Evolutionary conservation across 1,284 basidiomycete species (phyloP), one percentile per base, ranked within the genome.

Genomic region (Leccinum glutinopallens): DNA sequence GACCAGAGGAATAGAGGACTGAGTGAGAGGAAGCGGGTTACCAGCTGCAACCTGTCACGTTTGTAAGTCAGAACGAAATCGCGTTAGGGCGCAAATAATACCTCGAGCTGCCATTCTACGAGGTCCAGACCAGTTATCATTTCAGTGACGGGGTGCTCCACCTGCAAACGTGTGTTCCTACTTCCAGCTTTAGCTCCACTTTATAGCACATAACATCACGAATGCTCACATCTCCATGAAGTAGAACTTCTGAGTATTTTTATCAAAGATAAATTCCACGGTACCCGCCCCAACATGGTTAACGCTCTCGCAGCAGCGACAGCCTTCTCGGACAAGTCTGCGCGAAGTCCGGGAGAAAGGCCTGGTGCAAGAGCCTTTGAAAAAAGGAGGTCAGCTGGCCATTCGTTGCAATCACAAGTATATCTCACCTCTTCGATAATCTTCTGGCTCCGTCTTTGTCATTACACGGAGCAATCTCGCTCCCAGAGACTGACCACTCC

Each of bases 121-220:
- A 98, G 85, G 73, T 98, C 96, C 43, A 95, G 82, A 0, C 94
- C 93, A 0, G 93, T 96, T 57, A 97, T 89, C 93, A 96, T 96
- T 77, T 97, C 96, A 0, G 96, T 96, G 19, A 98, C 93, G 8
- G 95, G 94, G 75, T 98, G 96, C 73, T 96, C 94, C 49, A 96
- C 95, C 78, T 97, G 96, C 37, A 98, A 76, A 59, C 96, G 86
- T 5, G 94, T 96, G 75, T 97, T 97, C 93, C 92, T 93, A 65
- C 43, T 35, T 35, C 63, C 19, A 32, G 46, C 54, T 51, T 65
- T 22, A 68, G 64, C 32, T 22, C 8, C 10, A 37, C n/a, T 29
- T 57, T 43, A 35, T 41, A 33, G 32, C 19, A 53, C 17, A 22
- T 25, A 56, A 33, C 17, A 4, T 19, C 13, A 8, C 7, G 17